Percentiles rank a stretch among this genome's conserved stretches.
phyloP scores from a whole-genome alignment of 2,329 filamentous ascomycete genomes.

The Calonectria montana region DNA sequence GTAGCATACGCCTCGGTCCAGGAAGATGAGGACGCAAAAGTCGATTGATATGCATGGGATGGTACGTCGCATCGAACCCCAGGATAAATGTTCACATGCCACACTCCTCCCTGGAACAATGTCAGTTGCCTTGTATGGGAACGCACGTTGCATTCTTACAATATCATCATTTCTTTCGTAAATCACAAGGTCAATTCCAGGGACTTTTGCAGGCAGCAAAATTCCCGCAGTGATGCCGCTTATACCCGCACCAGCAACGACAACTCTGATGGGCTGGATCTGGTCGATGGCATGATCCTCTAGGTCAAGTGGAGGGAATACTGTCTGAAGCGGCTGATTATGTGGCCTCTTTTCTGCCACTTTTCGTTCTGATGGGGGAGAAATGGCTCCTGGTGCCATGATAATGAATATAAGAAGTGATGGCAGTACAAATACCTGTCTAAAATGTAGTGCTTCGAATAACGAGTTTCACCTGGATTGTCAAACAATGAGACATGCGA shows the following conservation, averaged over 20 bases:
- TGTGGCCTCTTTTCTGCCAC: background rate
- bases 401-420: background rate
- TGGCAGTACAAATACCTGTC: too few species aligned
- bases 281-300: background rate
- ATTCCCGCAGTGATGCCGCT: background rate
- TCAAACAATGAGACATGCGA: background rate
- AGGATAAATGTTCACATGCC: slow-evolving; percentile 7
- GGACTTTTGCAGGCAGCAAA: slow-evolving; percentile 1
- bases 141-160: background rate
- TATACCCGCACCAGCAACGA: slow-evolving; percentile 4
- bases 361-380: background rate
- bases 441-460: background rate
- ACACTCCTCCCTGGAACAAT: background rate
- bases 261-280: background rate
- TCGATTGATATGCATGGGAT: slow-evolving; percentile 1
- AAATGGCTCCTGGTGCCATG: slow-evolving; percentile 1
- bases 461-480: too few species aligned
- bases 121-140: background rate
- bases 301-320: background rate
- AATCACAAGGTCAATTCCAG: slow-evolving; percentile 1
- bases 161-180: slow-evolving; percentile 11
- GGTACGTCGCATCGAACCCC: slow-evolving; percentile 8
- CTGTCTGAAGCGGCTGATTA: background rate
- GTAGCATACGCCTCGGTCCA: slow-evolving; percentile 11
- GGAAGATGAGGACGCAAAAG: background rate